A percentile compares a stretch with the other conserved stretches of the same genome.
Conservation (phyloP, 805 yeast species). For the Sugiyamaella mastotermitis region DNA sequence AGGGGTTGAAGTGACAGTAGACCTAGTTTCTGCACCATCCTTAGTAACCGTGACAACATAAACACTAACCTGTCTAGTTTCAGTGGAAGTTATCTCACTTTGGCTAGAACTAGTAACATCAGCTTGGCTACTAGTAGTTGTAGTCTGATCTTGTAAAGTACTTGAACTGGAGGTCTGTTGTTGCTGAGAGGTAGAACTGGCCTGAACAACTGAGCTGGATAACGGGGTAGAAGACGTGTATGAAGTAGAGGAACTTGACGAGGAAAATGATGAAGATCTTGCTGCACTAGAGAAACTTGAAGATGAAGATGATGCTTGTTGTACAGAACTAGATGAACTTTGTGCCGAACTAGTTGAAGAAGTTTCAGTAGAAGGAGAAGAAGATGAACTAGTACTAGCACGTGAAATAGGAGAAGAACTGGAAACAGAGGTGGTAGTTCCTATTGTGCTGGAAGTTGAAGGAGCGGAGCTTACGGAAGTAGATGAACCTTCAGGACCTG, state of each 20-base stretch:
- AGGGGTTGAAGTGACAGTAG: constrained; percentile 3
- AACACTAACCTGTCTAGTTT: no score
- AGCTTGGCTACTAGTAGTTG: no score
- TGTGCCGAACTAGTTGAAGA: not conserved
- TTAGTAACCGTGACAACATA: not conserved
- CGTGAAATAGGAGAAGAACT: not conserved
- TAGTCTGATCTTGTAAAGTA: no score
- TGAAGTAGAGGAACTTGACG: not conserved
- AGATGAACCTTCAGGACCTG: not conserved
- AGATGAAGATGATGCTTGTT: not conserved
- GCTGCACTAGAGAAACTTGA: not conserved
- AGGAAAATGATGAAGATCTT: not conserved
- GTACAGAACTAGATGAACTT: constrained; percentile 1
- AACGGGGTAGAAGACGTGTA: constrained; percentile 1
- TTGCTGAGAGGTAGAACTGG: constrained; percentile 2
- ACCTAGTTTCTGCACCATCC: not conserved
- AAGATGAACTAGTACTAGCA: not conserved
- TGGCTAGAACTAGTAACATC: no score
- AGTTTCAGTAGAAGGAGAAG: not conserved
- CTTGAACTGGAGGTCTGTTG: no score
- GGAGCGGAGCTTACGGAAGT: constrained; percentile 4
- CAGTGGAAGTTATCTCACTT: no score
- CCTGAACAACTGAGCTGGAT: no score
- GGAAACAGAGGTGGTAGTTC: not conserved
- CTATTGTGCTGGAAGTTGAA: constrained; percentile 1